phyloP scores from a whole-genome alignment of 2,329 filamentous ascomycete genomes.

The Curvularia lunata region DNA sequence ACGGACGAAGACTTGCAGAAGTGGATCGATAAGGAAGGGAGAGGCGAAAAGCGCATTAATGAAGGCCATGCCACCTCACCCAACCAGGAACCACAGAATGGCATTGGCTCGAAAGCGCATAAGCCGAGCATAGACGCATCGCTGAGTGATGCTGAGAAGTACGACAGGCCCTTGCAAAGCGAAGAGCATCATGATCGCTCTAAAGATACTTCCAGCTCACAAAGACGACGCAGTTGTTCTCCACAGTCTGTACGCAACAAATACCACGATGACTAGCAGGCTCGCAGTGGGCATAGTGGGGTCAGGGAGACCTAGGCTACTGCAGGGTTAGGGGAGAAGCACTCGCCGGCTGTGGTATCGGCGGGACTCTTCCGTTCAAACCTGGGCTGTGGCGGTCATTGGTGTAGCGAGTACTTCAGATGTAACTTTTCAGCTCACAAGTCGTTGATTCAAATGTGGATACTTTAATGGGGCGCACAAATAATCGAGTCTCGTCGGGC shows the following conservation, averaged over 20 bases:
- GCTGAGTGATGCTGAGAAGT: conserved; percentile 7
- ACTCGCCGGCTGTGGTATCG: conserved; percentile 20
- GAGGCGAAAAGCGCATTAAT: conserved; percentile 30
- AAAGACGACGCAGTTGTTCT: conserved; percentile 6
- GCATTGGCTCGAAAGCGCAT: background rate
- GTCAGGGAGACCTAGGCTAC: background rate
- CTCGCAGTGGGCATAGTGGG: background rate
- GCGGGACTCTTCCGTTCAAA: conserved; percentile 18
- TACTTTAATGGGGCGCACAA: background rate
- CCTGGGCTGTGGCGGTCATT: conserved; percentile 11
- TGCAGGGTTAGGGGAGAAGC: conserved; percentile 11
- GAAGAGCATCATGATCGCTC: background rate
- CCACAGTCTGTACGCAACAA: conserved; percentile 11
- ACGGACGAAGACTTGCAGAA: conserved; percentile 33
- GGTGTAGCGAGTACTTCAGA: background rate
- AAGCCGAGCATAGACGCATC: conserved; percentile 1
- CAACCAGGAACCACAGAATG: conserved; percentile 1
- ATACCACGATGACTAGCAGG: conserved; percentile 9
- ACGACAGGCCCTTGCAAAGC: conserved; percentile 12
- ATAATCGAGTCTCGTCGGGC: background rate
- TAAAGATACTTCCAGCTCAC: background rate
- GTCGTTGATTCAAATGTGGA: background rate
- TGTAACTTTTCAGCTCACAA: background rate
- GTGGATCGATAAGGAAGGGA: conserved; percentile 31
- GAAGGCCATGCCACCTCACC: conserved; percentile 18